These are phyloP conservation scores for Fusarium staphyleae DNA, from an alignment of 2,329 filamentous ascomycete genomes.

Conservation along the genomic window DNA sequence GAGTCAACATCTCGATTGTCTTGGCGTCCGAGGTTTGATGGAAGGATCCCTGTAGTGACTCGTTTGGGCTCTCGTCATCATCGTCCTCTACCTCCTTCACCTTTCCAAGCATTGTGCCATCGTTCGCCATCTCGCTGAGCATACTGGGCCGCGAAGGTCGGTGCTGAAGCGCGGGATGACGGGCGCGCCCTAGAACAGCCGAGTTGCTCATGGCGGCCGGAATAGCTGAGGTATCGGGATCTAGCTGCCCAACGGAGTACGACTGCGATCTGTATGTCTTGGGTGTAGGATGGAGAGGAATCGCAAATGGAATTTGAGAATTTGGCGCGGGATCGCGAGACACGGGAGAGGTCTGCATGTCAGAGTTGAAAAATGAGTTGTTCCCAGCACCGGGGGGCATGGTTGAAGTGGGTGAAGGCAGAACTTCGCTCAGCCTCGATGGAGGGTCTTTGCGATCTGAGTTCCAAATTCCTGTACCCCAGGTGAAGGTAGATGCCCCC, in stretches of 20 bases:
- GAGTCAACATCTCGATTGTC: constrained; percentile 67
- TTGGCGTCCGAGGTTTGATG: constrained; percentile 65
- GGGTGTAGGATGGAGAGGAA: constrained; percentile 86
- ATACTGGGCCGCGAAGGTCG: constrained; percentile 81
- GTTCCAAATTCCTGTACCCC: constrained; percentile 87
- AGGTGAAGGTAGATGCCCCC: constrained; percentile 64
- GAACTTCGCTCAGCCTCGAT: constrained; percentile 74
- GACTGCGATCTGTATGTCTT: constrained; percentile 96
- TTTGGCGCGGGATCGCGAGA: constrained; percentile 62
- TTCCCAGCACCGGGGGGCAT: constrained; percentile 54
- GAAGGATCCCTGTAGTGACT: constrained; percentile 55
- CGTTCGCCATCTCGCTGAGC: constrained; percentile 74
- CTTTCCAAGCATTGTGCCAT: constrained; percentile 68
- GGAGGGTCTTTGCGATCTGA: constrained; percentile 79
- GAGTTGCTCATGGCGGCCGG: constrained; percentile 54
- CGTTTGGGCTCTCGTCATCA: constrained; percentile 65
- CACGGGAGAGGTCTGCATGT: constrained; percentile 59
- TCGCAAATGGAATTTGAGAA: constrained; percentile 81
- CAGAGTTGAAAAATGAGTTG: constrained; percentile 58
- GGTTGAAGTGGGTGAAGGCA: constrained; percentile 76
- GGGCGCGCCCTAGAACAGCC: constrained; percentile 59
- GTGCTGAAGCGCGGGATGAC: constrained; percentile 76
- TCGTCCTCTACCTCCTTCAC: constrained; percentile 75
- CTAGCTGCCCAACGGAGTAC: constrained; percentile 91
- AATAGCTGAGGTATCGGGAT: constrained; percentile 64